phyloP scores from a whole-genome alignment of 2,329 filamentous ascomycete species.

The Arthroderma sp. region DNA sequence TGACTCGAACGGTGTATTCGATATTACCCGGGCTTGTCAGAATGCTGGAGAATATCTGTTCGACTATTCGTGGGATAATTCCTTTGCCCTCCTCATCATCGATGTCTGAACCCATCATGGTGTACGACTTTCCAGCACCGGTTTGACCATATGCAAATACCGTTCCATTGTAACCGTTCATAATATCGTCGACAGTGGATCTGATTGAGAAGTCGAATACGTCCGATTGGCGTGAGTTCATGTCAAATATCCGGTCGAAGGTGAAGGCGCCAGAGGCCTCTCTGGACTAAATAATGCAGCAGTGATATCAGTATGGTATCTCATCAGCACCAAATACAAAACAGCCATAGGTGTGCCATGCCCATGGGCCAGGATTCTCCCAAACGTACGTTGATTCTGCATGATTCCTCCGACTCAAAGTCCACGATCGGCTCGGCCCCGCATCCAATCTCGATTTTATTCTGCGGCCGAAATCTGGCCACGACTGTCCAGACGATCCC shows the following conservation, averaged over 20 bases:
- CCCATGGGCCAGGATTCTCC: too few relatives aligned
- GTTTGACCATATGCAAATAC: slow-evolving; percentile 98
- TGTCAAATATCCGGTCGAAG: slow-evolving; percentile 95
- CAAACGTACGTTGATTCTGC: slow-evolving; percentile 61
- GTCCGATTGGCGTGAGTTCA: slow-evolving; percentile 77
- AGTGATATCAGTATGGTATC: neutral
- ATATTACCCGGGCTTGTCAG: slow-evolving; percentile 82
- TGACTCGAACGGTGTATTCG: slow-evolving; percentile 96
- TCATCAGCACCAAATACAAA: neutral
- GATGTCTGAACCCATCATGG: slow-evolving; percentile 96
- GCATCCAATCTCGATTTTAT: slow-evolving; percentile 79
- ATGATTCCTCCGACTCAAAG: slow-evolving; percentile 83
- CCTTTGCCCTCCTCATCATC: slow-evolving; percentile 77
- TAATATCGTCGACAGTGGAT: slow-evolving; percentile 89
- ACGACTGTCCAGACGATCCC: slow-evolving; percentile 53
- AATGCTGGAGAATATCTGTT: slow-evolving; percentile 95
- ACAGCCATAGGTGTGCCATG: too few relatives aligned
- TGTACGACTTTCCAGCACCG: slow-evolving; percentile 96
- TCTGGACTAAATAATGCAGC: slow-evolving; percentile 46
- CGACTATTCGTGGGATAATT: slow-evolving; percentile 91
- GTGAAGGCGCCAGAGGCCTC: slow-evolving; percentile 81
- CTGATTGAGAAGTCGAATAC: slow-evolving; percentile 98
- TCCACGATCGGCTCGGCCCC: slow-evolving; percentile 84
- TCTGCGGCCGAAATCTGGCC: slow-evolving; percentile 93
- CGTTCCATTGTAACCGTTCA: slow-evolving; percentile 98